Conservation (phyloP, 1,284 basidiomycete species). For the Melanopsichium pennsylvanicum region DNA sequence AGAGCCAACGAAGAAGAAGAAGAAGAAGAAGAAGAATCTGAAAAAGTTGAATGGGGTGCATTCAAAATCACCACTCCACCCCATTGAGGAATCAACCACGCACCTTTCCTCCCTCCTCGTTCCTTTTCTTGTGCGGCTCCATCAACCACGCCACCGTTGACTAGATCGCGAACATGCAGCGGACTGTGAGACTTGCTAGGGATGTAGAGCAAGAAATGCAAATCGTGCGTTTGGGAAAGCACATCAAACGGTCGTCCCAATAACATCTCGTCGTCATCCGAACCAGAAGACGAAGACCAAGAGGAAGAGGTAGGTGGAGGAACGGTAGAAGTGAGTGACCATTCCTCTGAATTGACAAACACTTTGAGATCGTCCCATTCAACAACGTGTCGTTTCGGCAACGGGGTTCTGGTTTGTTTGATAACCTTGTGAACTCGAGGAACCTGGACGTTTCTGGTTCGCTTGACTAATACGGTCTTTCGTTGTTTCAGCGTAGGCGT, state of each 20-base stretch:
- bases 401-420: constrained; percentile 4
- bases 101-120: constrained; percentile 42
- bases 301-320: constrained; percentile 10
- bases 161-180: constrained; percentile 73
- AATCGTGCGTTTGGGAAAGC: constrained; percentile 70
- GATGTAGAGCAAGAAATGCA: constrained; percentile 91
- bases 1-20: background rate
- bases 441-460: constrained; percentile 16
- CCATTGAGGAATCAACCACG: constrained; percentile 94
- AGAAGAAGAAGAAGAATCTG: no score
- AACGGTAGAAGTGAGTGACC: constrained; percentile 73
- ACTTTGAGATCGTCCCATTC: constrained; percentile 60
- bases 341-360: constrained; percentile 96
- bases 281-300: no score
- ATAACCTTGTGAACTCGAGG: constrained; percentile 6
- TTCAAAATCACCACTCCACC: constrained; percentile 88
- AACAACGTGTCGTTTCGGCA: constrained; percentile 30
- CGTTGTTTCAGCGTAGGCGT: background rate
- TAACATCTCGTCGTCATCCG: background rate
- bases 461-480: constrained; percentile 10
- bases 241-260: constrained; percentile 29
- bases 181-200: constrained; percentile 78
- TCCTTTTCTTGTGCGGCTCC: background rate
- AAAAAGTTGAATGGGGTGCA: background rate
- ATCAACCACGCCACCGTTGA: constrained; percentile 5